Conservation (phyloP, 257 asterid species). For the Nicotiana noctiflora region DNA sequence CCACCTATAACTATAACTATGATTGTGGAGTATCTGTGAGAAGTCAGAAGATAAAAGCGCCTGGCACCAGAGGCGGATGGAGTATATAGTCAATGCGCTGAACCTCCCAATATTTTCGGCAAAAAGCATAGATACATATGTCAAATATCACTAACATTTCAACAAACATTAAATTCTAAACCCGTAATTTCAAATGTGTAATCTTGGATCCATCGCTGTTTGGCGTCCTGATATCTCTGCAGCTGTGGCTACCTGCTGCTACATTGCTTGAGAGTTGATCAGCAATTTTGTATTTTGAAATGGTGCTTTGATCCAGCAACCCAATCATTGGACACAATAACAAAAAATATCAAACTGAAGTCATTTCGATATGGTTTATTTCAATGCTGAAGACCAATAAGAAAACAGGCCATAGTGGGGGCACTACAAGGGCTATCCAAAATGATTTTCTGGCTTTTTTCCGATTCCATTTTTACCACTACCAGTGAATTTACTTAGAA, state of each 20-base stretch:
- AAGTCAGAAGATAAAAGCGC: constrained; percentile 4
- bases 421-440: not conserved
- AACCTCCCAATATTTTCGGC: not conserved
- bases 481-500: not conserved
- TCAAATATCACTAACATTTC: not conserved
- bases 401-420: not conserved
- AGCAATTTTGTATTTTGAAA: not conserved
- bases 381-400: not conserved
- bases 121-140: too few relatives aligned
- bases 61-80: not conserved
- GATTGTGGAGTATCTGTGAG: not conserved
- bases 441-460: not conserved
- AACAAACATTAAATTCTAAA: too few relatives aligned
- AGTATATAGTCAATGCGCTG: not conserved
- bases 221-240: not conserved
- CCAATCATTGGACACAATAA: not conserved
- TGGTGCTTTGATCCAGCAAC: not conserved
- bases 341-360: not conserved
- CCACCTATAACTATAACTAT: not conserved
- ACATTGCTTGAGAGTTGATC: not conserved
- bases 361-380: not conserved
- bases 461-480: not conserved
- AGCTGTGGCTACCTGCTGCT: constrained; percentile 2
- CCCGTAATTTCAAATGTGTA: not conserved
- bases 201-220: not conserved